Conservation (phyloP, 345 rosid species). For the Eucalyptus grandis region DNA sequence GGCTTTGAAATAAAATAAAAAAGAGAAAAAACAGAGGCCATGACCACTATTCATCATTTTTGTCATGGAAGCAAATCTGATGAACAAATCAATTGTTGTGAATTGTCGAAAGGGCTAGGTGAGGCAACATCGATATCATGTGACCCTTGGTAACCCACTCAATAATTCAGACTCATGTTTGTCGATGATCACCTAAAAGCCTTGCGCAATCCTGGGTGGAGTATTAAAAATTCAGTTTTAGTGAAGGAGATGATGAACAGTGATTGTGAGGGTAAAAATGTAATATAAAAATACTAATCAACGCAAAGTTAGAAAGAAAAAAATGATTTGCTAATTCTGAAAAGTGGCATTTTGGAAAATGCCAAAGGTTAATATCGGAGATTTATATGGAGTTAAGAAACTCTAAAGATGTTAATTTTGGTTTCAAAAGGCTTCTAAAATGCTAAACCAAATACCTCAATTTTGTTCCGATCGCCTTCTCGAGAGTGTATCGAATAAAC, state of each 20-base stretch:
- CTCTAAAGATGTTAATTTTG: too few species aligned
- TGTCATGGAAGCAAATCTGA: too few species aligned
- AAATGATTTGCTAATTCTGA: not conserved
- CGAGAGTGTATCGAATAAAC: too few species aligned
- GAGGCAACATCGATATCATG: fast-evolving
- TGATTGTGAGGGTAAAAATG: not conserved
- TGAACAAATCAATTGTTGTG: not conserved
- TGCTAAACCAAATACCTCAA: too few species aligned
- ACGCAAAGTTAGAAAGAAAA: not conserved
- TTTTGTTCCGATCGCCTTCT: too few species aligned
- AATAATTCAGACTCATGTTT: fast-evolving
- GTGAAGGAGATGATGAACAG: fast-evolving
- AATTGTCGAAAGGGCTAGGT: fast-evolving
- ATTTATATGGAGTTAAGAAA: too few species aligned
- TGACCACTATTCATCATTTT: not conserved
- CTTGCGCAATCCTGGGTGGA: fast-evolving
- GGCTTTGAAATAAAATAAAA: not conserved
- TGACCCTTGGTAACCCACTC: too few species aligned
- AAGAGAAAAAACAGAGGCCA: not conserved
- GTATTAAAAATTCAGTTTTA: not conserved
- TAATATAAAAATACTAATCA: not conserved
- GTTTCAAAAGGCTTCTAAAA: fast-evolving
- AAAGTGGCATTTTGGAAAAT: too few species aligned
- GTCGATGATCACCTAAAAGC: fast-evolving
- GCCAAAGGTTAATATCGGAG: too few species aligned